phyloP scores from a whole-genome alignment of 1,284 basidiomycete genomes.

The Mycena sp. region DNA sequence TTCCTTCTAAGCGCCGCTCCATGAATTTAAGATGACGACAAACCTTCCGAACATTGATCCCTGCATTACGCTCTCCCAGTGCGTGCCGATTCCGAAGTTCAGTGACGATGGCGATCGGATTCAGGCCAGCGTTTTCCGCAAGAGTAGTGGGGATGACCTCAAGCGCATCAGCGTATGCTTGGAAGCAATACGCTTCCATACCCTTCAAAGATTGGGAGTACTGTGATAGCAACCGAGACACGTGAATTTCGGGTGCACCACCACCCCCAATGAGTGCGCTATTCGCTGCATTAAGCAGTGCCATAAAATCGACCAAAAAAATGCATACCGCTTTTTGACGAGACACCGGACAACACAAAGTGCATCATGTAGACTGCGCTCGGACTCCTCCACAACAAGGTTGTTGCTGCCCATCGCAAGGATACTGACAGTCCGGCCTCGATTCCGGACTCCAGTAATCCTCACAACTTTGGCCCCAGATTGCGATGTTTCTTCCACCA shows the following conservation, averaged over 20 bases:
- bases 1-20: conserved; percentile 15
- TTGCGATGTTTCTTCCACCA: conserved; percentile 92
- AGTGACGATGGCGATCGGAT: conserved; percentile 98
- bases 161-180: conserved; percentile 97
- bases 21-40: conserved; percentile 33
- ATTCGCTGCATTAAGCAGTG: conserved; percentile 1
- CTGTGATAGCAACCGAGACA: conserved; percentile 93
- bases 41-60: conserved; percentile 98
- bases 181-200: conserved; percentile 99
- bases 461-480: conserved; percentile 93
- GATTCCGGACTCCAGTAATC: conserved; percentile 95
- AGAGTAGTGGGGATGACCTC: conserved; percentile 98
- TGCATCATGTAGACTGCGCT: conserved; percentile 97
- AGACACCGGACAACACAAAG: conserved; percentile 98
- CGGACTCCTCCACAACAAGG: conserved; percentile 96
- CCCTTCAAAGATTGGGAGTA: conserved; percentile 95
- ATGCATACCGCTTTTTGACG: conserved; percentile 92
- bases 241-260: conserved; percentile 98
- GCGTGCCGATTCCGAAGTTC: conserved; percentile 98
- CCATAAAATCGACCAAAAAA: background rate
- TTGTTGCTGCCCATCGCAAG: conserved; percentile 96
- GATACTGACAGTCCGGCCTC: conserved; percentile 94
- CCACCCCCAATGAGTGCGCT: conserved; percentile 97
- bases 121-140: conserved; percentile 98
- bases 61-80: conserved; percentile 92